Base-by-base conservation (phyloP, 2,329 filamentous ascomycete species). In the Trichophyton rubrum region DNA sequence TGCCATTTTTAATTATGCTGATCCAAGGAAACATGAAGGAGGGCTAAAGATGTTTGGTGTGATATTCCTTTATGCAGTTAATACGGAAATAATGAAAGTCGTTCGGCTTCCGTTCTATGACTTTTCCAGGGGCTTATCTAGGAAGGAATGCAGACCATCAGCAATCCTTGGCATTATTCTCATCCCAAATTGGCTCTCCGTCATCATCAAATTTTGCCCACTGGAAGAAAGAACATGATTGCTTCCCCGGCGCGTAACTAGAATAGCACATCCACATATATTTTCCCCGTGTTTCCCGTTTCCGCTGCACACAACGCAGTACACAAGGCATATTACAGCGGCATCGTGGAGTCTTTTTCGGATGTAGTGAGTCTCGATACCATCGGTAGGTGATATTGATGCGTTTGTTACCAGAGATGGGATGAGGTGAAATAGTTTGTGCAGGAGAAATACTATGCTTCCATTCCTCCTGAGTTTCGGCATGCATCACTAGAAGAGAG, bases 381-480 rank as follows among this genome's bases (percentile, higher is more conserved):
- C 89, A 86, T 5, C 93, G 85, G 73, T 96, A 99, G 0, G 93
- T 99, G 70, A 99, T 82, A 70, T 97, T 97, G 67, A 99, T 91
- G 45, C 93, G 82, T 64, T 84, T 85, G 66, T 85, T 90, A 0
- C 86, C 87, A 0, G 91, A 82, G 1, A 96, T 71, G 0, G 91
- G 89, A 71, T 99, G 93, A 0, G 90, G 89, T 63, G 90, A 87
- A 62, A 97, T 88, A 3, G 85, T 83, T 56, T 80, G 79, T 0
- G 88, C 85, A 0, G 90, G 88, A 0, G 85, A 79, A 49, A 99
- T 88, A 65, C 83, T 82, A 72, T 99, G 93, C 72, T 96, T 97
- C 90, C 90, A 97, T 69, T 88, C 86, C 70, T 97, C 92, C 70
- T 97, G 92, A 89, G 96, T 97, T 70, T 95, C 90, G 0, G 92